phyloP scores from a whole-genome alignment of 441 rosid genomes.

The Monsonia emarginata region DNA sequence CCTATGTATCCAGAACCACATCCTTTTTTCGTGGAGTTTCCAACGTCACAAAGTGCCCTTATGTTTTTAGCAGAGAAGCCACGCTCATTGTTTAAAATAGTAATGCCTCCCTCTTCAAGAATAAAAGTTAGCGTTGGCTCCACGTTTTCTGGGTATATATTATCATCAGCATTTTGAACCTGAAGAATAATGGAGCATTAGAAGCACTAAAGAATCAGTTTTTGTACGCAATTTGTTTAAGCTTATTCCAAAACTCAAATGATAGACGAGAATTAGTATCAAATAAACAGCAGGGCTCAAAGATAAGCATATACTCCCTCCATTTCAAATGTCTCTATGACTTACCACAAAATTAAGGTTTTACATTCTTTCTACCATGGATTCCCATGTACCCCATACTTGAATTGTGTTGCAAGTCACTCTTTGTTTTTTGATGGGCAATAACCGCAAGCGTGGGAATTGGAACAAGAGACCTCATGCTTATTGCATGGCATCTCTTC shows the following conservation, averaged over 20 bases:
- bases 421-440: too few species aligned
- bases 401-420: too few species aligned
- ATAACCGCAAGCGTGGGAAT: too few species aligned
- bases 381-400: too few species aligned
- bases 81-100: constrained; percentile 77
- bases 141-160: constrained; percentile 52
- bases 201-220: constrained; percentile 7
- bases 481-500: too few species aligned
- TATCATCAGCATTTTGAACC: constrained; percentile 99
- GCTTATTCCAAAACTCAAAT: background rate
- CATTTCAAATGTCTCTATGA: too few species aligned
- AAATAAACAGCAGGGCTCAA: background rate
- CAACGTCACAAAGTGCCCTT: constrained; percentile 94
- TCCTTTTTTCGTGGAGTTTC: constrained; percentile 90
- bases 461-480: too few species aligned
- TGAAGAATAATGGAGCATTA: constrained; percentile 35
- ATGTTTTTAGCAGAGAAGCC: constrained; percentile 84
- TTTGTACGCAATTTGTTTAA: background rate
- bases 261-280: background rate
- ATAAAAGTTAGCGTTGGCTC: constrained; percentile 84
- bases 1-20: constrained; percentile 81
- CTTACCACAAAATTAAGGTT: too few species aligned
- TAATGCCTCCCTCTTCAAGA: constrained; percentile 65
- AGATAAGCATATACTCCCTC: background rate
- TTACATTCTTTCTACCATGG: too few species aligned